A percentile compares a stretch with the other conserved stretches of the same genome.
These are phyloP conservation scores for Phytophthora cryptogea DNA, from an alignment of 352 stramenopile genomes.

Conservation along the genomic window DNA sequence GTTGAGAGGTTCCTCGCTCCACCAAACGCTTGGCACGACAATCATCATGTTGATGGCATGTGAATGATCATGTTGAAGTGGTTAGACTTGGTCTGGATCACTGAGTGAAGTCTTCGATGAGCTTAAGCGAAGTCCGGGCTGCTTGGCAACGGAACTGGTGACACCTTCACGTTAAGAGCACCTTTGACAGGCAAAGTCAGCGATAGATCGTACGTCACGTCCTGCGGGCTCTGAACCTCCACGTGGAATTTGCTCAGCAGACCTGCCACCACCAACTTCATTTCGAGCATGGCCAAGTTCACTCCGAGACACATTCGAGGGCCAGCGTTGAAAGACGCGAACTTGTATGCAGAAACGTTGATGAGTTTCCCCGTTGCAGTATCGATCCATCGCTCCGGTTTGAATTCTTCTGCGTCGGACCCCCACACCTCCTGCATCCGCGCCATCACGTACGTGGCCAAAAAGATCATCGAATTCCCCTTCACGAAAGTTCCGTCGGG, in stretches of 20 bases:
- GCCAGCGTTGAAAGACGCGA: conserved; percentile 64
- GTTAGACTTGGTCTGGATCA: no score
- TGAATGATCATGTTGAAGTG: no score
- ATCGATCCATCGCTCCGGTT: conserved; percentile 59
- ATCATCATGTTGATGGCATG: no score
- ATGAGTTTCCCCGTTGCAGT: conserved; percentile 22
- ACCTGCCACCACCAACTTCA: conserved; percentile 62
- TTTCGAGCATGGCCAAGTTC: conserved; percentile 74
- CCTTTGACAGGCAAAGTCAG: conserved; percentile 47
- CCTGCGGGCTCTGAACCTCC: conserved; percentile 24
- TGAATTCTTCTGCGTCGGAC: conserved; percentile 46
- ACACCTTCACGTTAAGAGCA: conserved; percentile 17
- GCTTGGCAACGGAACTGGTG: neutral
- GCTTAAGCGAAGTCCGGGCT: neutral
- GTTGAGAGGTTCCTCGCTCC: no score
- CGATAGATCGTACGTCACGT: conserved; percentile 49
- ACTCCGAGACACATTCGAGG: conserved; percentile 63
- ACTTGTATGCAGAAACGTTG: conserved; percentile 54
- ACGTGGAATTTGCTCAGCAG: conserved; percentile 52
- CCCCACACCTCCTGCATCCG: conserved; percentile 56
- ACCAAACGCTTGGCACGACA: no score
- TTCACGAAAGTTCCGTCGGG: conserved; percentile 58
- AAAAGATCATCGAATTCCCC: conserved; percentile 21
- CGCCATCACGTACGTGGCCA: conserved; percentile 51
- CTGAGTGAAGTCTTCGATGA: no score